Evolutionary conservation across 495 filamentous ascomycete genomes (phyloP).

Genomic region (Talaromyces liani): DNA sequence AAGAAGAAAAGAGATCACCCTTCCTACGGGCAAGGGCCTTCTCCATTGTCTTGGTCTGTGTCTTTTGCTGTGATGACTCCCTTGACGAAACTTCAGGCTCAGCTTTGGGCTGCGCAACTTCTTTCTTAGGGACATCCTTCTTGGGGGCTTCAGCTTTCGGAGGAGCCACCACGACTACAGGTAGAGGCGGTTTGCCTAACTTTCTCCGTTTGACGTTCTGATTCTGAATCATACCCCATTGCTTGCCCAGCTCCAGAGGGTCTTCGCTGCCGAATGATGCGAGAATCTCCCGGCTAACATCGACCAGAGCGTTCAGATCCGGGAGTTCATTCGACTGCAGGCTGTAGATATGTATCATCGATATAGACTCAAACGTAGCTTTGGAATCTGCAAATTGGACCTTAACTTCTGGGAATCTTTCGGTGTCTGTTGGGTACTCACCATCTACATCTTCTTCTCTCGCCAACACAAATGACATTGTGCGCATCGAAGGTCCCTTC

Average conservation of each 20-base stretch:
- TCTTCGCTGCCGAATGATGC: slow-evolving; percentile 51
- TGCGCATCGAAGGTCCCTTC: slow-evolving; percentile 21
- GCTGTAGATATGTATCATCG: slow-evolving; percentile 82
- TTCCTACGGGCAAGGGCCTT: slow-evolving; percentile 26
- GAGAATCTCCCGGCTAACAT: slow-evolving; percentile 55
- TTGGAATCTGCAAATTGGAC: slow-evolving; percentile 50
- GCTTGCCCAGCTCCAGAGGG: slow-evolving; percentile 47
- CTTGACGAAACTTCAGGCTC: slow-evolving; percentile 1
- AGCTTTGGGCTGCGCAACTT: background rate
- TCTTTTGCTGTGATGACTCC: slow-evolving; percentile 3
- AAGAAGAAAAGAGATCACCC: slow-evolving; percentile 71
- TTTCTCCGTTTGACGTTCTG: slow-evolving; percentile 36
- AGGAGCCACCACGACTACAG: slow-evolving; percentile 15
- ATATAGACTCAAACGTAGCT: slow-evolving; percentile 58
- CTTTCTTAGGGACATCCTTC: background rate
- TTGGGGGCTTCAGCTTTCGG: slow-evolving; percentile 26
- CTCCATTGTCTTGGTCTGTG: background rate
- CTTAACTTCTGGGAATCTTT: background rate
- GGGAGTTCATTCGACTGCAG: slow-evolving; percentile 62
- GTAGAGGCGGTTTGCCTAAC: slow-evolving; percentile 18
- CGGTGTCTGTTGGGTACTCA: slow-evolving; percentile 21
- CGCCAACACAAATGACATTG: slow-evolving; percentile 60
- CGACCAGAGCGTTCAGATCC: slow-evolving; percentile 68
- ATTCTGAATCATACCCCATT: slow-evolving; percentile 68
- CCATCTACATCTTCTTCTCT: slow-evolving; percentile 76